Percentiles rank a stretch among this genome's conserved stretches.
phyloP scores from a whole-genome alignment of 805 yeast species.

The Metschnikowia picachoensis region DNA sequence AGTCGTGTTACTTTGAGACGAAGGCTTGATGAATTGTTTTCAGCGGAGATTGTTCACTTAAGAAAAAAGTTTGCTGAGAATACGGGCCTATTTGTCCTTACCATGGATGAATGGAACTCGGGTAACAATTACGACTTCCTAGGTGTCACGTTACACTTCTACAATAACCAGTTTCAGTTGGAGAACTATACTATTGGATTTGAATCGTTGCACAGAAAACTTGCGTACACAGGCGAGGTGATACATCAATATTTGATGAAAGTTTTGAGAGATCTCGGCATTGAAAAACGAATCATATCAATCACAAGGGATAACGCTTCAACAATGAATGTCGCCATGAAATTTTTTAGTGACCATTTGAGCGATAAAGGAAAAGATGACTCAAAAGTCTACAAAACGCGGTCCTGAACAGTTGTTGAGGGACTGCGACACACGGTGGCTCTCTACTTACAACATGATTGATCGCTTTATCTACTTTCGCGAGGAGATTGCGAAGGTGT shows the following conservation, averaged over 20 bases:
- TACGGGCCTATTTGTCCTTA: slow-evolving; percentile 1
- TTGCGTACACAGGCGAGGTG: slow-evolving; percentile 2
- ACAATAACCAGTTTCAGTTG: background rate
- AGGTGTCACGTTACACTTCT: slow-evolving; percentile 1
- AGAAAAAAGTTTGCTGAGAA: background rate
- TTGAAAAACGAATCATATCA: background rate
- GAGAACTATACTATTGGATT: slow-evolving; percentile 4
- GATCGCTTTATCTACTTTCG: too few relatives aligned
- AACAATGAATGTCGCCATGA: slow-evolving; percentile 1
- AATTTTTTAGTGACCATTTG: background rate
- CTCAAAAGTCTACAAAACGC: background rate
- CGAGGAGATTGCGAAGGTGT: too few relatives aligned
- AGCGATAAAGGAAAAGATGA: background rate
- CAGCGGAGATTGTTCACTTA: too few relatives aligned
- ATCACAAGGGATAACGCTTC: slow-evolving; percentile 5
- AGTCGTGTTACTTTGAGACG: slow-evolving; percentile 1
- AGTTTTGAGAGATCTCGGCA: background rate
- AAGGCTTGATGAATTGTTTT: background rate
- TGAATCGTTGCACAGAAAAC: background rate
- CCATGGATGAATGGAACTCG: slow-evolving; percentile 4
- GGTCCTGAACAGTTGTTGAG: slow-evolving; percentile 3
- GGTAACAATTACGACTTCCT: background rate
- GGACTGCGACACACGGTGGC: slow-evolving; percentile 1
- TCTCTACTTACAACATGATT: slow-evolving; percentile 3
- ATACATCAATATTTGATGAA: background rate